A percentile compares a stretch with the other conserved stretches of the same genome.
These are phyloP conservation scores for Umbelopsis sp. DNA, from an alignment of 192 early-diverging fungal species.

Conservation along the genomic window DNA sequence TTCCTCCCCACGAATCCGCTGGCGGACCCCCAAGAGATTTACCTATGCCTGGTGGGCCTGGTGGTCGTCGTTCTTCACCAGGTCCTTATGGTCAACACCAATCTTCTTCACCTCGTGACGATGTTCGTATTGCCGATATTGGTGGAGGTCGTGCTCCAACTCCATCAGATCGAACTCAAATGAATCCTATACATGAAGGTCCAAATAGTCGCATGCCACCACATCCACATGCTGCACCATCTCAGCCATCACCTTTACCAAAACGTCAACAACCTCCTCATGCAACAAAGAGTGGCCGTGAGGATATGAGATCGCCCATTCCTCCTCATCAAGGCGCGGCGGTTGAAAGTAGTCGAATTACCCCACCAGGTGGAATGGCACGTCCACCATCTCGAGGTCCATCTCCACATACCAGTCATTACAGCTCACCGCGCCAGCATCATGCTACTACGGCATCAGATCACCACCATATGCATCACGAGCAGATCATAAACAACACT, in stretches of 20 bases:
- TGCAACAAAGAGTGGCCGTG: background rate
- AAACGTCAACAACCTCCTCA: background rate
- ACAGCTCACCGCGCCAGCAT: slow-evolving; percentile 9
- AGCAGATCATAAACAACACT: background rate
- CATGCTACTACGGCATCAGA: slow-evolving; percentile 1
- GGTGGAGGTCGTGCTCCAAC: slow-evolving; percentile 35
- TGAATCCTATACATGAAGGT: slow-evolving; percentile 41
- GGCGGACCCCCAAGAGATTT: slow-evolving; percentile 33
- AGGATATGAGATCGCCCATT: slow-evolving; percentile 27
- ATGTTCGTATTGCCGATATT: slow-evolving; percentile 42
- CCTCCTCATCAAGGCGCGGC: background rate
- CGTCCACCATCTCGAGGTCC: slow-evolving; percentile 24
- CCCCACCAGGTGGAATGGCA: background rate
- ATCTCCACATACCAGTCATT: slow-evolving; percentile 12
- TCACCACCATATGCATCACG: slow-evolving; percentile 8
- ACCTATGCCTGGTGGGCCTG: slow-evolving; percentile 33
- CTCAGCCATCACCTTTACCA: background rate
- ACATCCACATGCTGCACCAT: background rate
- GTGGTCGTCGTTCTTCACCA: slow-evolving; percentile 31
- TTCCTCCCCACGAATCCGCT: slow-evolving; percentile 22
- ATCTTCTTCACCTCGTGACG: slow-evolving; percentile 22
- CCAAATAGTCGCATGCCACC: background rate
- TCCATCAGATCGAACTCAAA: slow-evolving; percentile 38
- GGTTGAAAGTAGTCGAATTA: background rate
- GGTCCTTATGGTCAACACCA: slow-evolving; percentile 21